These are phyloP conservation scores for Plasmodium knowlesi DNA, from an alignment of 169 alveolate species.

Conservation along the genomic window DNA sequence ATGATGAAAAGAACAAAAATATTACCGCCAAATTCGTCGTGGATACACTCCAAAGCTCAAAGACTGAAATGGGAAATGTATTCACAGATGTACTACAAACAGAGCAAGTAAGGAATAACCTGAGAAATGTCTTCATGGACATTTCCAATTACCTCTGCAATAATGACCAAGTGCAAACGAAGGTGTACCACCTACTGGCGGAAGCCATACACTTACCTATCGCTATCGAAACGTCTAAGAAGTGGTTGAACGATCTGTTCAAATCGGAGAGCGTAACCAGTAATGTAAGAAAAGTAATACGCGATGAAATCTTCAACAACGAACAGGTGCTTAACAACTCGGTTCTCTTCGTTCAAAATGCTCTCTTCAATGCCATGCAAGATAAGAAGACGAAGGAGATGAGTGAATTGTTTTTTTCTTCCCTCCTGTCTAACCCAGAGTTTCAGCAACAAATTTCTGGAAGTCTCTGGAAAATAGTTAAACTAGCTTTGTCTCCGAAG, in stretches of 20 bases:
- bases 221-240: not conserved
- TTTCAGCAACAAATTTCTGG: conserved; percentile 31
- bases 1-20: conserved; percentile 19
- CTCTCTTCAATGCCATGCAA: not conserved
- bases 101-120: conserved; percentile 1
- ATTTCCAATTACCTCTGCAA: not conserved
- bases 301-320: conserved; percentile 24
- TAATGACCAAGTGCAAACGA: conserved; percentile 24
- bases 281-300: conserved; percentile 15
- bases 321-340: conserved; percentile 28
- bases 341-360: conserved; percentile 1
- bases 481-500: conserved; percentile 21
- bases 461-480: conserved; percentile 19
- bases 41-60: conserved; percentile 6
- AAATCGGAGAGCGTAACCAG: conserved; percentile 15
- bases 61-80: not conserved
- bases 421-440: conserved; percentile 29
- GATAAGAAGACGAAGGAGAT: conserved; percentile 19
- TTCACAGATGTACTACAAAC: conserved; percentile 21
- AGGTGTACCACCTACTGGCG: not conserved
- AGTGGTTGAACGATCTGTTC: conserved; percentile 14
- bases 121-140: not conserved
- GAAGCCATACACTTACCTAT: conserved; percentile 29
- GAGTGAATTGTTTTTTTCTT: not conserved
- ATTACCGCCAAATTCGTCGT: not conserved